Evolutionary conservation across 495 filamentous ascomycete genomes (phyloP), one percentile per base, ranked within the genome.

Genomic region (Lineolata rhizophorae): DNA sequence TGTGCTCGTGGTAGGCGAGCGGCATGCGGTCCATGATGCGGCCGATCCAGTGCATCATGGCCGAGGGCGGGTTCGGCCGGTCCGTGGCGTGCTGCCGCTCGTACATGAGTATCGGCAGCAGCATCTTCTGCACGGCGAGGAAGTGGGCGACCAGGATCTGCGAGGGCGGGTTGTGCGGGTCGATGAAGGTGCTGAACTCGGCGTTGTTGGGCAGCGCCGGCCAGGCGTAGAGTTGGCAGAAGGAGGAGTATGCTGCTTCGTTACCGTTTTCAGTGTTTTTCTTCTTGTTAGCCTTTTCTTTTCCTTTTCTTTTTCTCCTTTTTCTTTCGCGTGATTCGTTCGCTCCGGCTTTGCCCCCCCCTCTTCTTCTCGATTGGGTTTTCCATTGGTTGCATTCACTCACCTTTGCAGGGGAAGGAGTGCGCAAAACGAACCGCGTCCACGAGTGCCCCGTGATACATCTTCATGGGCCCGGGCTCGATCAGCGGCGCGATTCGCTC

Each of bases 131-230:
- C 12, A 71, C 31, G 5, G 64, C 55, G 25, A 72, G 58, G 51
- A 65, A 72, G 51, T 73, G 69, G 21, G 64, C 38, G 10, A 61
- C 57, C 5, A 75, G 43, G n/a, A 72, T 44, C 24, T 62, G 44
- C 4, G 52, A 49, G 9, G 58, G 46, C 36, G 56, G 52, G 42
- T 64, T 66, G 18, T 32, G 34, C 12, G 62, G 54, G 37, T 63
- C 53, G 38, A 67, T 53, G 26, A 72, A 55, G 3, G 41, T 40
- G 39, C 58, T 51, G 41, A 75, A 75, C 25, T 65, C 48, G 1
- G 49, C 46, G 40, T 70, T 58, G 4, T 57, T 51, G 41, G 69
- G 51, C 12, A 56, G 52, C 34, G 57, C 54, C 24, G 49, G 56
- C 4, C 41, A 18, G 31, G 42, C 42, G 43, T 58, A 58, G 14